A percentile compares a stretch with the other conserved stretches of the same genome.
Evolutionary conservation across 2,329 filamentous ascomycete species (phyloP).

Genomic region (Cladosporium sp.): DNA sequence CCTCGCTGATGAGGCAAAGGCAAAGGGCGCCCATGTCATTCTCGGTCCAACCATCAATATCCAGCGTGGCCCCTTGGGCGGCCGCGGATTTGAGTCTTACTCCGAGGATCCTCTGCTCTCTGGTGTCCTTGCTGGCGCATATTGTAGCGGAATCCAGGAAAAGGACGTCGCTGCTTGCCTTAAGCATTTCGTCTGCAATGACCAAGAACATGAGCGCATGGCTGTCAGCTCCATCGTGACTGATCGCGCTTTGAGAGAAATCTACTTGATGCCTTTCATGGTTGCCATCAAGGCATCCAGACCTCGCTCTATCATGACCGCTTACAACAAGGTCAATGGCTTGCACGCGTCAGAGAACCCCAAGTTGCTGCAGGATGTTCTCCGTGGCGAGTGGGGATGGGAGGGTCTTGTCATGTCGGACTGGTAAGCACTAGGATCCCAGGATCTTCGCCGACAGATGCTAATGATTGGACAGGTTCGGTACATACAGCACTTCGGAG

Average conservation of each 20-base stretch:
- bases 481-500: constrained; percentile 63
- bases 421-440: constrained; percentile 56
- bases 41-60: constrained; percentile 27
- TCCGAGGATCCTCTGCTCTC: constrained; percentile 77
- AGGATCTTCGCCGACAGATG: neutral
- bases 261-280: constrained; percentile 71
- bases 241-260: constrained; percentile 61
- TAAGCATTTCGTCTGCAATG: constrained; percentile 73
- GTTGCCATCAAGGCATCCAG: constrained; percentile 50
- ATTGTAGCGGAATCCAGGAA: constrained; percentile 61
- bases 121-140: constrained; percentile 62
- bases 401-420: constrained; percentile 58
- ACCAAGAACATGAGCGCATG: constrained; percentile 64
- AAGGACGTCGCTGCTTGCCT: constrained; percentile 70
- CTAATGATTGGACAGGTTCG: constrained; percentile 37
- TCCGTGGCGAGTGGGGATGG: constrained; percentile 66
- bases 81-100: constrained; percentile 81
- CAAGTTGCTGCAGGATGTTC: constrained; percentile 61
- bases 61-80: constrained; percentile 45
- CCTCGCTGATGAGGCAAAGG: constrained; percentile 25
- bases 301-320: constrained; percentile 56
- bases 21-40: constrained; percentile 27
- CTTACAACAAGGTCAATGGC: constrained; percentile 71
- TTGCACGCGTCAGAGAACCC: constrained; percentile 62
- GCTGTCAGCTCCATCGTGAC: constrained; percentile 60